These are phyloP conservation scores for Colletotrichum chrysophilum DNA, from an alignment of 2,329 filamentous ascomycete species.

Conservation along the genomic window DNA sequence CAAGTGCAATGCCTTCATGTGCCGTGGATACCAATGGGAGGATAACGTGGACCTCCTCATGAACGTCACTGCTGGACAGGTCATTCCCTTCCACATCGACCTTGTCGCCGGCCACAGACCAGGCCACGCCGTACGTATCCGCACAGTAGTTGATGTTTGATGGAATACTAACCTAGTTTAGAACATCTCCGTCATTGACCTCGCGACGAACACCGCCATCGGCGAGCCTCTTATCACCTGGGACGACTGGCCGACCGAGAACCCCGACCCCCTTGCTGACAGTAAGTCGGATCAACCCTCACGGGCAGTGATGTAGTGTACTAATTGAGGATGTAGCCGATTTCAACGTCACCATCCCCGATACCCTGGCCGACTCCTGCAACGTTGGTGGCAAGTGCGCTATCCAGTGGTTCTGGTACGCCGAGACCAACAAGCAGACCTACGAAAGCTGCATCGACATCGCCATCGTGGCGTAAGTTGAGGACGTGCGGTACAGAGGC, in stretches of 20 bases:
- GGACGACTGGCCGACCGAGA: slow-evolving; percentile 29
- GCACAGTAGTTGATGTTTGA: accelerated
- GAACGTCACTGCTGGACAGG: slow-evolving; percentile 33
- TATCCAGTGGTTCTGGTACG: slow-evolving; percentile 69
- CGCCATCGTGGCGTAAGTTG: slow-evolving; percentile 5
- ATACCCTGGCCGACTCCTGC: slow-evolving; percentile 49
- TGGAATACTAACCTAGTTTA: slow-evolving; percentile 11
- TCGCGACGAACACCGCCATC: slow-evolving; percentile 50
- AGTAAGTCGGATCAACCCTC: slow-evolving; percentile 18
- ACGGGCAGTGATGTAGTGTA: neutral
- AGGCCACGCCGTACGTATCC: slow-evolving; percentile 29
- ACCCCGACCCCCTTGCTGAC: slow-evolving; percentile 22
- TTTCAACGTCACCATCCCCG: slow-evolving; percentile 61
- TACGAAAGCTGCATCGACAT: slow-evolving; percentile 71
- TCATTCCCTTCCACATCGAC: slow-evolving; percentile 40
- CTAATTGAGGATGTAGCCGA: slow-evolving; percentile 35
- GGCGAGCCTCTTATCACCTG: slow-evolving; percentile 52
- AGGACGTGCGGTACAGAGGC: neutral
- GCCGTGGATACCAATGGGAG: slow-evolving; percentile 34
- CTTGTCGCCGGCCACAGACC: slow-evolving; percentile 42
- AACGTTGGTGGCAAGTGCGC: slow-evolving; percentile 49
- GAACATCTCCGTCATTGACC: slow-evolving; percentile 56
- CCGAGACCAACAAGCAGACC: slow-evolving; percentile 59
- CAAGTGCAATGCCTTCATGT: slow-evolving; percentile 31
- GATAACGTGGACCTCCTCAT: slow-evolving; percentile 32